Percentiles rank a stretch among this genome's conserved stretches.
These are phyloP conservation scores for Tuber aestivum DNA, from an alignment of 495 filamentous ascomycete genomes.

Conservation along the genomic window DNA sequence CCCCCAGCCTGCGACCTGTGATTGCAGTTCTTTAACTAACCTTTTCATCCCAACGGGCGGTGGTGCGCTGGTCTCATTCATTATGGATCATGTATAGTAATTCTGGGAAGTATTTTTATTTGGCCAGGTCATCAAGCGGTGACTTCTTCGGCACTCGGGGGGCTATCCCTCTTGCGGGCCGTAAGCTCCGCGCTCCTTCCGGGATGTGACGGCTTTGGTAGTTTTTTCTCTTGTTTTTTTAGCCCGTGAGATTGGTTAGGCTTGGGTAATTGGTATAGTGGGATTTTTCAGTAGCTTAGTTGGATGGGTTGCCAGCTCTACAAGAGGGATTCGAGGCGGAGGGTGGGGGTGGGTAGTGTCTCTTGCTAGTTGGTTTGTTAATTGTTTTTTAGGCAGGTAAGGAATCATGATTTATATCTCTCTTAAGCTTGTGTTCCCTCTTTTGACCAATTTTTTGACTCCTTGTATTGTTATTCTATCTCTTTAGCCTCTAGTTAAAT, in stretches of 20 bases:
- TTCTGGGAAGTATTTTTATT: not conserved
- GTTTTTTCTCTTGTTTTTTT: not conserved
- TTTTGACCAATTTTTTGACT: not conserved
- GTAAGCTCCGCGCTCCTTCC: not conserved
- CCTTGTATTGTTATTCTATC: not conserved
- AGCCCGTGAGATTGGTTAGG: not conserved
- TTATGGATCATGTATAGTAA: not conserved
- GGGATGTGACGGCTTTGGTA: not conserved
- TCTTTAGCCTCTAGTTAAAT: not conserved
- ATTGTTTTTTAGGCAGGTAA: not conserved
- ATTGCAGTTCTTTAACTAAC: not conserved
- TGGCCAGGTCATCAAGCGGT: not conserved
- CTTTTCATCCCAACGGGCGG: not conserved
- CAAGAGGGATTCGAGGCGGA: not conserved
- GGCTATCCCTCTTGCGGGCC: not conserved
- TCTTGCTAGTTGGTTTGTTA: not conserved
- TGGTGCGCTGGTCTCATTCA: not conserved
- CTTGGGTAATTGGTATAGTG: not conserved
- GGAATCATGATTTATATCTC: not conserved
- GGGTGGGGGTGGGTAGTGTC: not conserved
- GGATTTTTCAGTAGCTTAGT: not conserved
- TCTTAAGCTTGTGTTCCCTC: not conserved
- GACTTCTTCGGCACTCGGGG: not conserved
- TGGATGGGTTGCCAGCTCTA: not conserved
- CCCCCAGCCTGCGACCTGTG: not conserved